Percentiles rank a stretch among this genome's conserved stretches.
These are phyloP conservation scores for Trichomonascaceae sp. DNA, from an alignment of 1,139 yeast genomes.

Conservation along the genomic window DNA sequence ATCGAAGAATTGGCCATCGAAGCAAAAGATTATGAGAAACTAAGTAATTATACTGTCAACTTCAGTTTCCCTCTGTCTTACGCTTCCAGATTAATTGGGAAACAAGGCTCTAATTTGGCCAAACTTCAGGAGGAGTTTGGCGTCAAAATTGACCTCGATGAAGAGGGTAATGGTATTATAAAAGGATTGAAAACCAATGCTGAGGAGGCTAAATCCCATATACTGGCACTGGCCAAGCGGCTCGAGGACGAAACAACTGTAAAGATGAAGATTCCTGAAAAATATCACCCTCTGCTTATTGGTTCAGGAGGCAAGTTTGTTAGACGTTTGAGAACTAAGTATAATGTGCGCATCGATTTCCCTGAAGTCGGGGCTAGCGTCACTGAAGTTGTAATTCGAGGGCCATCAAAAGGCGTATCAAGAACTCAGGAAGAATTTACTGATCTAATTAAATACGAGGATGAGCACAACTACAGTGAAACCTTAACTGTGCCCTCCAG, in stretches of 20 bases:
- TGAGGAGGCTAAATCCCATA: constrained; percentile 61
- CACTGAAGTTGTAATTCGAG: constrained; percentile 74
- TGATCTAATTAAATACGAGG: constrained; percentile 80
- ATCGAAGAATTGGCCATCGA: constrained; percentile 55
- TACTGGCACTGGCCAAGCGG: constrained; percentile 56
- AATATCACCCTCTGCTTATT: constrained; percentile 74
- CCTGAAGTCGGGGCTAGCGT: constrained; percentile 38
- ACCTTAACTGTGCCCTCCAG: constrained; percentile 59
- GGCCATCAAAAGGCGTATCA: constrained; percentile 86
- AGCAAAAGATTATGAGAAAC: constrained; percentile 55
- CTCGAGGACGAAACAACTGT: constrained; percentile 77
- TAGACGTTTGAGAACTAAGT: constrained; percentile 82
- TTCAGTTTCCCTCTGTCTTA: constrained; percentile 60
- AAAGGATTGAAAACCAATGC: constrained; percentile 78
- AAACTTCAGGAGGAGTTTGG: constrained; percentile 71
- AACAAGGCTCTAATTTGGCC: constrained; percentile 70
- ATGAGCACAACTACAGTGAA: constrained; percentile 72
- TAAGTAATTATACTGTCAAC: constrained; percentile 50
- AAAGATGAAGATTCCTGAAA: constrained; percentile 63
- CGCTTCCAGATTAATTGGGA: constrained; percentile 81
- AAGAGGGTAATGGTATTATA: constrained; percentile 52
- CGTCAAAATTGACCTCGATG: constrained; percentile 67
- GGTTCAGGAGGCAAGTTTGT: constrained; percentile 82
- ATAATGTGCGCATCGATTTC: constrained; percentile 75
- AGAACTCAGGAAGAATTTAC: constrained; percentile 81